A percentile compares a stretch with the other conserved stretches of the same genome.
These are phyloP conservation scores for Allium cepa DNA, from an alignment of 106 monocot genomes.

Conservation along the genomic window DNA sequence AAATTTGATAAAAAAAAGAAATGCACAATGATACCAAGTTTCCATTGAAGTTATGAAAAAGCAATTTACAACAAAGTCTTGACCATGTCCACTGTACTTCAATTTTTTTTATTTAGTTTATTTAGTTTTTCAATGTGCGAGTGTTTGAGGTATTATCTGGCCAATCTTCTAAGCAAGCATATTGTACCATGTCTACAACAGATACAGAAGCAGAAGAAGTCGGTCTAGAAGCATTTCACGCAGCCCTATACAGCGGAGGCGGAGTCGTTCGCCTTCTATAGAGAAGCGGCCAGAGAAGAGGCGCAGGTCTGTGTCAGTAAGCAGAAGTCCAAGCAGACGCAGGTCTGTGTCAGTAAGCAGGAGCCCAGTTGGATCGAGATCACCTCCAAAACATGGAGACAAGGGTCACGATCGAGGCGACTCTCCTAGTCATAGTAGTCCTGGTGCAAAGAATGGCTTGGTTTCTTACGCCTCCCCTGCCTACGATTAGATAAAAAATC, in stretches of 20 bases:
- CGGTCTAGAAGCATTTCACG: constrained; percentile 63
- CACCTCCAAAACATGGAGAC: not conserved
- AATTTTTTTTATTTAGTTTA: too few species aligned
- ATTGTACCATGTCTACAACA: not conserved
- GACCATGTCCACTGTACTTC: not conserved
- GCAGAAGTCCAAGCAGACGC: not conserved
- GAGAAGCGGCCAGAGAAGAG: constrained; percentile 16
- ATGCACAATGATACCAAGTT: too few species aligned
- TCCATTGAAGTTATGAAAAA: too few species aligned
- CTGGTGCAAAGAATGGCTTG: too few species aligned
- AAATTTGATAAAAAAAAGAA: not conserved
- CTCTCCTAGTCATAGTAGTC: too few species aligned
- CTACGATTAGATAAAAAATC: too few species aligned
- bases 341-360: constrained; percentile 44
- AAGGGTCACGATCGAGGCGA: too few species aligned
- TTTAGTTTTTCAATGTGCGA: not conserved
- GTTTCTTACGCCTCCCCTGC: too few species aligned
- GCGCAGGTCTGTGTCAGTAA: constrained; percentile 11
- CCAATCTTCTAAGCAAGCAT: constrained; percentile 1
- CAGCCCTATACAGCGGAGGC: constrained; percentile 49
- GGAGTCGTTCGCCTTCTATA: constrained; percentile 18
- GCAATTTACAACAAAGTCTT: not conserved
- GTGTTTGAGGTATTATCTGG: not conserved
- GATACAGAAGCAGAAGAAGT: constrained; percentile 62
- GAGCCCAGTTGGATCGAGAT: constrained; percentile 44